These are phyloP conservation scores for Brassica rapa DNA, from an alignment of 345 rosid species.

Conservation along the genomic window DNA sequence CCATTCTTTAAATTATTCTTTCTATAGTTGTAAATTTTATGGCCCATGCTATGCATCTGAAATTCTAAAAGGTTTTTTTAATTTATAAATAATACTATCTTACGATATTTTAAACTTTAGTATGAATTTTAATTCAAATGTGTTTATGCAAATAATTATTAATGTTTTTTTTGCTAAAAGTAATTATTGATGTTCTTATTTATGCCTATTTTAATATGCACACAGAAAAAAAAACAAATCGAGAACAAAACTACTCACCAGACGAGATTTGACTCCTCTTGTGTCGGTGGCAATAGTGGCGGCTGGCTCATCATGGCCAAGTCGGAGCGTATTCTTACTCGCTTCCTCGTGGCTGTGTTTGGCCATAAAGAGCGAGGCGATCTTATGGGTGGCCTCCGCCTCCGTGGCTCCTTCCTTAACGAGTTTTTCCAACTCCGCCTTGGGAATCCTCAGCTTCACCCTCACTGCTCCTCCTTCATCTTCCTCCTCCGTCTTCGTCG, in stretches of 20 bases:
- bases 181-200: not conserved
- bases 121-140: too few species aligned
- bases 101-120: too few species aligned
- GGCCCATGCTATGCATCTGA: too few species aligned
- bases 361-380: slow-evolving; percentile 37
- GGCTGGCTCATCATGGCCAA: not conserved
- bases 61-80: too few species aligned
- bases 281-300: slow-evolving; percentile 21
- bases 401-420: slow-evolving; percentile 62
- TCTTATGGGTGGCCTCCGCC: slow-evolving; percentile 65
- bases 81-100: too few species aligned
- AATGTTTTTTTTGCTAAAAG: too few species aligned
- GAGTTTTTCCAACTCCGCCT: slow-evolving; percentile 67
- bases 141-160: too few species aligned
- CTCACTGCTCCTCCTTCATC: slow-evolving; percentile 41
- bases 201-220: not conserved
- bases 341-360: slow-evolving; percentile 16
- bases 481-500: not conserved
- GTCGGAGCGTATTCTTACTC: slow-evolving; percentile 1
- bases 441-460: slow-evolving; percentile 68
- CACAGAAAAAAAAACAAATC: not conserved
- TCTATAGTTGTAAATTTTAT: not conserved
- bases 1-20: not conserved
- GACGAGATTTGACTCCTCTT: slow-evolving; percentile 48
- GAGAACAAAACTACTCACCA: slow-evolving; percentile 44